phyloP scores from a whole-genome alignment of 164 flowering plant genomes.

The Berberis thunbergii region DNA sequence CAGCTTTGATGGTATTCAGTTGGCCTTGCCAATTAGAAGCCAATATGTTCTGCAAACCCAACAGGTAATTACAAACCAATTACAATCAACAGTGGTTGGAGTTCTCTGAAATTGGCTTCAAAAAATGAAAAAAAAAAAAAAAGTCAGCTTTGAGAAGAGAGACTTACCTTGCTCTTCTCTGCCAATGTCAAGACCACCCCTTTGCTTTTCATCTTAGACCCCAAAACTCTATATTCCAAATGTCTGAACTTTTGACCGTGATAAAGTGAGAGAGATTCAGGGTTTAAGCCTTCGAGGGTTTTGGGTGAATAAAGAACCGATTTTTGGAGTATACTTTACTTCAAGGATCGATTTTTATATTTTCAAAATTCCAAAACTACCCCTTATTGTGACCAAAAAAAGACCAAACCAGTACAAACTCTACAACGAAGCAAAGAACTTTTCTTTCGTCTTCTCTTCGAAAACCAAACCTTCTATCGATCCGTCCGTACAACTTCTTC shows the following conservation, averaged over 20 bases:
- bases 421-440: too few species aligned
- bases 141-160: too few species aligned
- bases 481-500: background rate
- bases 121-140: background rate
- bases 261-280: conserved; percentile 4
- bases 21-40: conserved; percentile 70
- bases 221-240: conserved; percentile 3
- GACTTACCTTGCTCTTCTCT: conserved; percentile 17
- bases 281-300: background rate
- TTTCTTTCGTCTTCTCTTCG: conserved; percentile 1
- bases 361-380: too few species aligned
- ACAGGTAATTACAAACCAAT: background rate
- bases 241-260: background rate
- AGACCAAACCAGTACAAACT: too few species aligned
- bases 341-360: too few species aligned
- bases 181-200: conserved; percentile 11
- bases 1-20: conserved; percentile 73
- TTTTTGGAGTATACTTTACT: too few species aligned
- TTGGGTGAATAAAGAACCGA: too few species aligned
- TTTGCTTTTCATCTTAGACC: background rate
- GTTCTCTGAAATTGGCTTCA: background rate
- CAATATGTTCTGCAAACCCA: conserved; percentile 44
- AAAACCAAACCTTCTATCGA: too few species aligned
- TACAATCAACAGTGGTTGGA: background rate
- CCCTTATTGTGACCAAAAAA: too few species aligned